Conservation (phyloP, 2,329 filamentous ascomycete genomes). For the Beauveria pseudobassiana region DNA sequence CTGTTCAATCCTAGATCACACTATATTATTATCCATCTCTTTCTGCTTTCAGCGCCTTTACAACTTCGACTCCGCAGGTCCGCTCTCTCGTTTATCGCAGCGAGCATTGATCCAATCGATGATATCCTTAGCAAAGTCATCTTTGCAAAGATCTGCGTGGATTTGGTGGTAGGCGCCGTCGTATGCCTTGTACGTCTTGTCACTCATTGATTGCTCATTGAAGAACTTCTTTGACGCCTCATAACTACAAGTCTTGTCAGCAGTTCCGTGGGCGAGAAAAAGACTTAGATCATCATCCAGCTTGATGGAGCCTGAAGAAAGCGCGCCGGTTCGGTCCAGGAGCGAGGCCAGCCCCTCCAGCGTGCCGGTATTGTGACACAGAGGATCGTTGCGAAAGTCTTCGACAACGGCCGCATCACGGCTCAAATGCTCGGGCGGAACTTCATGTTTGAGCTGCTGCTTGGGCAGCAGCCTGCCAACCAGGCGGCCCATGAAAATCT, state of each 20-base stretch:
- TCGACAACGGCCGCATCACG: constrained; percentile 58
- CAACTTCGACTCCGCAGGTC: constrained; percentile 29
- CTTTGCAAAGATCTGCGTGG: constrained; percentile 50
- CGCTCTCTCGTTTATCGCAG: constrained; percentile 16
- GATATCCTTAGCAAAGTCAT: constrained; percentile 52
- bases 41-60: constrained; percentile 13
- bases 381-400: constrained; percentile 54
- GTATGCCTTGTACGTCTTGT: constrained; percentile 66
- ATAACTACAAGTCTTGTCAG: constrained; percentile 62
- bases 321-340: constrained; percentile 61
- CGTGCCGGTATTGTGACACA: constrained; percentile 79
- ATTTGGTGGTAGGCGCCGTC: constrained; percentile 73
- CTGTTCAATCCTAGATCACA: neutral
- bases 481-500: constrained; percentile 58
- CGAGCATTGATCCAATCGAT: constrained; percentile 57
- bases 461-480: constrained; percentile 61
- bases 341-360: constrained; percentile 72
- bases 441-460: constrained; percentile 56
- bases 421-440: constrained; percentile 57
- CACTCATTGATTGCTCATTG: constrained; percentile 49
- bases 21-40: neutral
- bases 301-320: constrained; percentile 49
- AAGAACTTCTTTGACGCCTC: constrained; percentile 58
- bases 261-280: constrained; percentile 70
- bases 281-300: constrained; percentile 53